These are phyloP conservation scores for Lentinula guzmanii DNA, from an alignment of 768 basidiomycete genomes.

Conservation along the genomic window DNA sequence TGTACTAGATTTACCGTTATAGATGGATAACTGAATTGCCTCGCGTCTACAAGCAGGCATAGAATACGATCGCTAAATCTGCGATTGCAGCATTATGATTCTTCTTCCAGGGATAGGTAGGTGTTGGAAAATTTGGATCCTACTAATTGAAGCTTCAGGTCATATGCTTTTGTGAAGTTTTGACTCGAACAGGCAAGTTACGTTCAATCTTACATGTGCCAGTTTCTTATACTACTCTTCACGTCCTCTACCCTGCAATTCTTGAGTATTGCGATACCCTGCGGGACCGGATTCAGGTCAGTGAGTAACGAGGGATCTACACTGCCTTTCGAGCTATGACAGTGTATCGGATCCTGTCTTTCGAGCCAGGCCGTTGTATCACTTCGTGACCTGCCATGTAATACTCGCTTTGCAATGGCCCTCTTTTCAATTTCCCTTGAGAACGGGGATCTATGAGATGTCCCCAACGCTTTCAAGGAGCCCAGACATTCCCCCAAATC, in stretches of 20 bases:
- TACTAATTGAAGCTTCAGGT: background rate
- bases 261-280: background rate
- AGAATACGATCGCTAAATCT: background rate
- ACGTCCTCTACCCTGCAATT: background rate
- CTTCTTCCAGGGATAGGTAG: background rate
- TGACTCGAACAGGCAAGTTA: background rate
- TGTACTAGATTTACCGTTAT: background rate
- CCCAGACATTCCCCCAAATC: too few species aligned
- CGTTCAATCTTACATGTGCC: background rate
- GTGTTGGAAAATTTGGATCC: background rate
- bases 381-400: too few species aligned
- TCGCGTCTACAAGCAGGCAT: slow-evolving; percentile 1
- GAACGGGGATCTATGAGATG: too few species aligned
- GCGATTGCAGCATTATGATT: background rate
- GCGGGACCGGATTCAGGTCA: background rate
- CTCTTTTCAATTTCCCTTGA: background rate
- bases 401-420: background rate
- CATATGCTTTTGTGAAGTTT: background rate
- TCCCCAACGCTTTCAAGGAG: too few species aligned
- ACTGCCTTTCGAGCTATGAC: background rate
- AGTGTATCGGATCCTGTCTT: background rate
- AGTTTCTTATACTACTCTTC: background rate
- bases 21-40: slow-evolving; percentile 1
- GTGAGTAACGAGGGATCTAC: background rate
- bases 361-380: too few species aligned